Conservation (phyloP, 768 basidiomycete species). For the Kwoniella shandongensis region DNA sequence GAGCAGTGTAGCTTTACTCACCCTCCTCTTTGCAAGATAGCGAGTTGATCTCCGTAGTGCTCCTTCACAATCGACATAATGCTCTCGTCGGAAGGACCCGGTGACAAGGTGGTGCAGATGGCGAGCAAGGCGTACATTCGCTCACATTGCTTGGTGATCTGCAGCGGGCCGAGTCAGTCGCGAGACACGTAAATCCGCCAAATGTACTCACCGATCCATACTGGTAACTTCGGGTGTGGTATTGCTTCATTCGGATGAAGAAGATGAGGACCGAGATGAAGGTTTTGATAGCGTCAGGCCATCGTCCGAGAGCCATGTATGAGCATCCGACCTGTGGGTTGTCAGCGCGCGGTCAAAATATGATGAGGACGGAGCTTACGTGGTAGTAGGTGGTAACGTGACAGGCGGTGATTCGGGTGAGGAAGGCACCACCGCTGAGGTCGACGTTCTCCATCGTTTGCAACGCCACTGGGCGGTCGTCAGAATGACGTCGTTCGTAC, state of each 20-base stretch:
- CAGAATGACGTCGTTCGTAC: background rate
- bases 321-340: constrained; percentile 84
- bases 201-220: constrained; percentile 79
- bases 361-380: constrained; percentile 89
- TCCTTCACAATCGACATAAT: constrained; percentile 91
- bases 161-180: constrained; percentile 1
- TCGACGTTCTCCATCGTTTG: constrained; percentile 95
- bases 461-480: constrained; percentile 65
- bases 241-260: constrained; percentile 92
- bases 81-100: constrained; percentile 88
- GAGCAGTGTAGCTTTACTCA: constrained; percentile 54
- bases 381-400: constrained; percentile 64
- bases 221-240: constrained; percentile 93
- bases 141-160: constrained; percentile 97
- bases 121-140: constrained; percentile 96
- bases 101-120: constrained; percentile 87
- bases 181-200: background rate
- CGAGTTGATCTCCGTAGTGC: constrained; percentile 84
- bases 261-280: constrained; percentile 92
- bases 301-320: constrained; percentile 90
- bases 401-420: constrained; percentile 92
- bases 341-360: constrained; percentile 88
- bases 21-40: constrained; percentile 77
- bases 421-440: constrained; percentile 86
- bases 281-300: constrained; percentile 90